Base-by-base conservation (phyloP, 129 eudicot genomes). In the Lactuca saligna region DNA sequence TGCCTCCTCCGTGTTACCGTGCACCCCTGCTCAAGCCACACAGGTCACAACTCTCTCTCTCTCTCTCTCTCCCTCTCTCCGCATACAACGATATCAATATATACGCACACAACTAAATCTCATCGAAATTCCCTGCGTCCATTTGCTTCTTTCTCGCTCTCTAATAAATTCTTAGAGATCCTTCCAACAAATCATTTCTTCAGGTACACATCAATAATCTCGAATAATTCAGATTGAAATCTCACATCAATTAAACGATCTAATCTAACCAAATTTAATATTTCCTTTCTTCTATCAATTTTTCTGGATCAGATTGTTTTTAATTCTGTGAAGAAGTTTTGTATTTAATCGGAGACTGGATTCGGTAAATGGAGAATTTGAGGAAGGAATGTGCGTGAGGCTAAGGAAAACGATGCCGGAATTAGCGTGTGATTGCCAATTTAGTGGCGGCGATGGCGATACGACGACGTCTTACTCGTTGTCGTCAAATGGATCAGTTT, bases 351-450 rank as follows among this genome's bases (percentile, higher is more conserved):
- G 76, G 67, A 38, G 54, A 29, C 55, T 71, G 72, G 68, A 50
- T 9, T 71, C 62, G 61, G 41, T 53, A 15, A 25, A 17, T 65
- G 65, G 77, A 49, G 70, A 70, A 69, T 75, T 63, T 59, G 63
- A 79, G 58, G 7, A 60, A 58, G 80, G 64, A 70, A 64, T 64
- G 57, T 16, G 70, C 57, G 68, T n/a, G 68, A 63, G 35, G 63
- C 69, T 71, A 57, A 68, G 66, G 14, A 73, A 38, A 15, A 50
- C 35, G 82, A 92, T 92, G 96, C 95, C 96, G 17, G 97, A 89
- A 84, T 76, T 86, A 83, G 70, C 87, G 78, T 68, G 75, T 73
- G 41, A 69, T 65, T 75, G 62, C 70, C 86, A 80, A 78, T 80
- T 70, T 32, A 71, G 81, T 61, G 37, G 61, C 72, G 72, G 72